These are phyloP conservation scores for Stagonosporopsis chrysanthemi DNA, from an alignment of 2,329 filamentous ascomycete species.

Conservation along the genomic window DNA sequence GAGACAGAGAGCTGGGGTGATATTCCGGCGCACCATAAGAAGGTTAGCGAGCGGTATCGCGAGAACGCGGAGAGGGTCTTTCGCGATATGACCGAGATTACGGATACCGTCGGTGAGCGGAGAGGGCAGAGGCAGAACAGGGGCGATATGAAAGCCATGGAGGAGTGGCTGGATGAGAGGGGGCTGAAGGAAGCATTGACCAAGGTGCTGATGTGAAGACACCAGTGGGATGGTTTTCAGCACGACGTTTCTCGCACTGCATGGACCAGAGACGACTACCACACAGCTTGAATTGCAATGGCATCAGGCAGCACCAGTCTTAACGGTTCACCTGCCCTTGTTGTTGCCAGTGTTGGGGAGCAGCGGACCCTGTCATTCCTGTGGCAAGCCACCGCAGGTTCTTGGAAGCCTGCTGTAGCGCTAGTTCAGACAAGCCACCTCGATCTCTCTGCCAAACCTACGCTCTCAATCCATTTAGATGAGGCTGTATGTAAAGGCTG, in stretches of 20 bases:
- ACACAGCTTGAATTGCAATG: background rate
- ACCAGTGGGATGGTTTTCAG: background rate
- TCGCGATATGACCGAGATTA: conserved; percentile 65
- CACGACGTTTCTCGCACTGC: background rate
- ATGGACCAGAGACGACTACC: background rate
- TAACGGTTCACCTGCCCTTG: too few relatives aligned
- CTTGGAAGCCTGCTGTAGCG: background rate
- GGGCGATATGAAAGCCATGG: conserved; percentile 62
- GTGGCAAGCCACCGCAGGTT: background rate
- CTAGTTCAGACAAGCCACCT: too few relatives aligned
- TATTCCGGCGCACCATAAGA: conserved; percentile 68
- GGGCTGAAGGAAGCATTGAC: conserved; percentile 57
- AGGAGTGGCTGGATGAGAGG: conserved; percentile 58
- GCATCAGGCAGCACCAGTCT: too few relatives aligned
- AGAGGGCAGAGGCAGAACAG: conserved; percentile 60
- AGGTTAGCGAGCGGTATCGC: conserved; percentile 64
- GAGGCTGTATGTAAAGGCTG: too few relatives aligned
- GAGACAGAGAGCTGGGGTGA: conserved; percentile 70
- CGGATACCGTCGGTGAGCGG: conserved; percentile 58
- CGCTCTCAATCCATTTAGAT: too few relatives aligned
- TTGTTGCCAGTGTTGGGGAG: too few relatives aligned
- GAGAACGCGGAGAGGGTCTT: conserved; percentile 57
- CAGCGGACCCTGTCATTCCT: background rate
- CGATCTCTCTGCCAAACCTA: too few relatives aligned
- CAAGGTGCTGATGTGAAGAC: conserved; percentile 48